phyloP scores from a whole-genome alignment of 805 yeast species.

The Debaryomyces prosopidis region DNA sequence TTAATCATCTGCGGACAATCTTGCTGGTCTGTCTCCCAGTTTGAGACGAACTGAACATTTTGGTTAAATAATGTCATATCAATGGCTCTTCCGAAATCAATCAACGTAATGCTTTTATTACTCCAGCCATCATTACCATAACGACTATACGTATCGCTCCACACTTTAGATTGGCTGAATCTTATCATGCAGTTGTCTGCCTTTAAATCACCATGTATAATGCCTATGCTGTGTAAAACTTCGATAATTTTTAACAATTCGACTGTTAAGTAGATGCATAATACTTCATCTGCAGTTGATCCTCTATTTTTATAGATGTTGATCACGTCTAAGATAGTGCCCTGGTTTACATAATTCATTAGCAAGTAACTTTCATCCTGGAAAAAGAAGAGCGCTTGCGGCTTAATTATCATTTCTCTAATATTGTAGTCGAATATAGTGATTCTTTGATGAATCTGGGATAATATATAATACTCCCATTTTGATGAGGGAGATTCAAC shows the following conservation, averaged over 20 bases:
- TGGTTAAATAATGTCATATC: constrained; percentile 59
- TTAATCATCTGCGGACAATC: constrained; percentile 73
- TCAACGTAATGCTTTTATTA: constrained; percentile 56
- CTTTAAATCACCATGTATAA: constrained; percentile 83
- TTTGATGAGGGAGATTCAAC: constrained; percentile 65
- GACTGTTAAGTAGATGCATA: constrained; percentile 62
- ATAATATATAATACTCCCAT: constrained; percentile 82
- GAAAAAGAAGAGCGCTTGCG: constrained; percentile 54
- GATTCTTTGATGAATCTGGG: constrained; percentile 50
- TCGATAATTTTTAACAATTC: constrained; percentile 64
- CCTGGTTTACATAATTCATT: constrained; percentile 65
- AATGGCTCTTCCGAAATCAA: constrained; percentile 81
- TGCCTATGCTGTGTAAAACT: constrained; percentile 60
- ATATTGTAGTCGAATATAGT: constrained; percentile 14
- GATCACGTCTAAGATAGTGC: constrained; percentile 70
- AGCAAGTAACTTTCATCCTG: constrained; percentile 69
- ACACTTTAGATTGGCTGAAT: constrained; percentile 27
- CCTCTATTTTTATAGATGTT: constrained; percentile 41
- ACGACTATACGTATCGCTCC: constrained; percentile 24
- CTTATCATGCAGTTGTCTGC: constrained; percentile 85
- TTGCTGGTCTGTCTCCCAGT: constrained; percentile 62
- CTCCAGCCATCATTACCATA: constrained; percentile 48
- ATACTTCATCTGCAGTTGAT: constrained; percentile 53
- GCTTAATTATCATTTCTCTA: constrained; percentile 45
- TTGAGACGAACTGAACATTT: constrained; percentile 53